phyloP scores from a whole-genome alignment of 2,329 filamentous ascomycete genomes.

The Cucurbitaria berberidis region DNA sequence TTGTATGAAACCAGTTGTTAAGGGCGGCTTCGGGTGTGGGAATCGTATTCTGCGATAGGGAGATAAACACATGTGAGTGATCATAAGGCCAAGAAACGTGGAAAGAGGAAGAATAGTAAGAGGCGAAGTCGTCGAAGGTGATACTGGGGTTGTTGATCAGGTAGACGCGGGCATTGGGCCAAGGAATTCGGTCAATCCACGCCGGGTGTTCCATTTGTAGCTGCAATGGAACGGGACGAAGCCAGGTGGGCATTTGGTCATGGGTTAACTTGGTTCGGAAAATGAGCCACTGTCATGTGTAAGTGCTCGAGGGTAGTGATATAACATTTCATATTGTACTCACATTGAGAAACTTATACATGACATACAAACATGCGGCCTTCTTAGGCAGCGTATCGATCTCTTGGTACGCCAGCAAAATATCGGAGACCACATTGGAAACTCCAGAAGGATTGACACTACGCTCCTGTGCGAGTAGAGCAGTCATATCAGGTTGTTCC shows the following conservation, averaged over 20 bases:
- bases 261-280: slow-evolving; percentile 22
- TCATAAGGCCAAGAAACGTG: slow-evolving; percentile 30
- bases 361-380: slow-evolving; percentile 31
- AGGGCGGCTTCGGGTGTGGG: neutral
- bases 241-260: slow-evolving; percentile 31
- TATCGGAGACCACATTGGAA: slow-evolving; percentile 19
- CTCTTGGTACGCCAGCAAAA: slow-evolving; percentile 22
- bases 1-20: neutral
- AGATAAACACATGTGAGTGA: slow-evolving; percentile 25
- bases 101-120: slow-evolving; percentile 28
- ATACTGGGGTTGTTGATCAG: slow-evolving; percentile 30
- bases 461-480: slow-evolving; percentile 27
- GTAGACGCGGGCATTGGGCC: slow-evolving; percentile 27
- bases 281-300: slow-evolving; percentile 22
- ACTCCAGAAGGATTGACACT: slow-evolving; percentile 17
- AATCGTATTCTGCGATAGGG: neutral
- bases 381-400: slow-evolving; percentile 33
- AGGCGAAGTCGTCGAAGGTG: slow-evolving; percentile 30
- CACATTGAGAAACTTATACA: slow-evolving; percentile 30
- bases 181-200: slow-evolving; percentile 34
- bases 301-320: neutral
- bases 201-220: slow-evolving; percentile 23
- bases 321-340: neutral
- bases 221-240: slow-evolving; percentile 25
- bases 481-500: slow-evolving; percentile 18